Base-by-base conservation (phyloP, 495 filamentous ascomycete species). In the Oidiodendron maius region DNA sequence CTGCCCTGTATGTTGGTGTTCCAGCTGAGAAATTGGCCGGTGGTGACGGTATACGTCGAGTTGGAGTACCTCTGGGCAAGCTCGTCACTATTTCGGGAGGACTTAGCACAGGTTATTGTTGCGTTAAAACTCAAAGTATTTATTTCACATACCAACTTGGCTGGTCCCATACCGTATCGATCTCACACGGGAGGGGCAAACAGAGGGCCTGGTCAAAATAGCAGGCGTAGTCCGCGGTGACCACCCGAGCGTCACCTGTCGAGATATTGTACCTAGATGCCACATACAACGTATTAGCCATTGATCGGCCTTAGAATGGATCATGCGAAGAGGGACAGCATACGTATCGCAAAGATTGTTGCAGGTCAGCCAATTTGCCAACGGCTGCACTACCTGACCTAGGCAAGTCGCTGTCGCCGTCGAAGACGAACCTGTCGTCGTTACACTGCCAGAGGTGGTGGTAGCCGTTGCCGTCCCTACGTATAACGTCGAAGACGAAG, bases 1-100 rank as follows among this genome's bases (percentile, higher is more conserved):
- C 52, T 43, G 30, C 36, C 36, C 13, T 53, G 38, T 11, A 63
- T 50, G 23, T 45, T 37, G 17, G 57, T 53, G 32, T 63, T 63
- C 59, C 59, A 63, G 15, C 20, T 25, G 23, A 56, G 34, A 23
- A 63, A 49, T n/a, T n/a, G n/a, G n/a, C n/a, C n/a, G n/a, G n/a
- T n/a, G n/a, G n/a, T n/a, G n/a, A n/a, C n/a, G n/a, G n/a, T n/a
- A n/a, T n/a, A n/a, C n/a, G n/a, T n/a, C n/a, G n/a, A n/a, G n/a
- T n/a, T n/a, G n/a, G n/a, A n/a, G n/a, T n/a, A n/a, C n/a, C n/a
- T n/a, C n/a, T n/a, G n/a, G n/a, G n/a, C n/a, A n/a, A n/a, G n/a
- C n/a, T n/a, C n/a, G n/a, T n/a, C n/a, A n/a, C n/a, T n/a, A n/a
- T n/a, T n/a, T n/a, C n/a, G n/a, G n/a, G n/a, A n/a, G n/a, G n/a